Evolutionary conservation across 2,329 filamentous ascomycete species (phyloP), one percentile per base, ranked within the genome.

Genomic region (Fusarium longipes): DNA sequence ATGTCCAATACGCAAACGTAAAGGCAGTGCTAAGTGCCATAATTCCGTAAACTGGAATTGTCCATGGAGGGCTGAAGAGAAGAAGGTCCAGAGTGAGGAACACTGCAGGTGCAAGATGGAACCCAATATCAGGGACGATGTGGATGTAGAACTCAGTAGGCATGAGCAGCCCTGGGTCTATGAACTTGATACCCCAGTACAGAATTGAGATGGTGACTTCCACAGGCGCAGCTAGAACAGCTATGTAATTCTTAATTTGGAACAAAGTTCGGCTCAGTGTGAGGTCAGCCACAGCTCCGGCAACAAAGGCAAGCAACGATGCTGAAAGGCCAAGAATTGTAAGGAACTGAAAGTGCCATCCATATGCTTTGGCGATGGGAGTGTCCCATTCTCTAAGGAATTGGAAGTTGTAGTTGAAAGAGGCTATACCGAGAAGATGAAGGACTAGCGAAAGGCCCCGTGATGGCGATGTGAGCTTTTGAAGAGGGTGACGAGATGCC

Each of bases 61-160:
- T 89, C 88, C 90, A 93, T 1, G 91, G 91, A 12, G 91, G 91
- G 44, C 88, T 91, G 43, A 93, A 82, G 36, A 93, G 81, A 18
- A 93, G 75, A 17, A 91, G 79, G 73, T 94, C 91, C 38, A 89
- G 67, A 1, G 84, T 81, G 49, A 93, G 78, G 43, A 92, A 82
- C 17, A 92, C 76, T 20, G 89, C 83, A 4, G 91, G 91, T 50
- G 88, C 84, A 22, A 87, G 82, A 74, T 92, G 89, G 72, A 91
- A 90, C 35, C 87, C 86, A 12, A 90, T 72, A 75, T 93, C 90
- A 17, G 85, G 83, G 24, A 82, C 67, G 27, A 87, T 77, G 9
- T 83, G 82, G 42, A 91, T 78, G 32, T 84, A 79, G 29, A 89
- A 81, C 8, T 85, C 85, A 1, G 85, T 83, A 15, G 84, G 84